Conservation (phyloP, 169 alveolate species). For the Plasmodium blacklocki region DNA sequence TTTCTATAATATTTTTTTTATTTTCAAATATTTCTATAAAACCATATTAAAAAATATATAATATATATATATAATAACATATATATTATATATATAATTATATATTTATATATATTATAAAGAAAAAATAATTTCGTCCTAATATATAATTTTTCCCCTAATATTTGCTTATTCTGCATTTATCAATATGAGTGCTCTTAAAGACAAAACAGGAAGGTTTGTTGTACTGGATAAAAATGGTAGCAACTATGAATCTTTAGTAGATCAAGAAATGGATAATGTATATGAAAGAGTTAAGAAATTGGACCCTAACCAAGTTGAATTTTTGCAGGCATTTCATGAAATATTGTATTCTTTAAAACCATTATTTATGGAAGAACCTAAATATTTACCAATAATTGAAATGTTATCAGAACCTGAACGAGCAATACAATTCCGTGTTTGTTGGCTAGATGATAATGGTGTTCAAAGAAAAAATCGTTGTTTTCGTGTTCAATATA, state of each 20-base stretch:
- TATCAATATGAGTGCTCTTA: slow-evolving; percentile 9
- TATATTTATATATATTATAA: not conserved
- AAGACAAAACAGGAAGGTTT: slow-evolving; percentile 57
- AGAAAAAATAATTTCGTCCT: not conserved
- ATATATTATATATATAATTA: too few relatives aligned
- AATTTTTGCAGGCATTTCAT: slow-evolving; percentile 83
- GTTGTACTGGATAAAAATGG: slow-evolving; percentile 28
- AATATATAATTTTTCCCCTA: not conserved
- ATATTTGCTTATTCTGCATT: not conserved
- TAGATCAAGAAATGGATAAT: slow-evolving; percentile 61
- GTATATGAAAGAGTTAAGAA: slow-evolving; percentile 65
- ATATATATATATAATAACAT: too few relatives aligned
- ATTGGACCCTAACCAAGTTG: slow-evolving; percentile 75
- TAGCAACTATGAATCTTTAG: slow-evolving; percentile 33
- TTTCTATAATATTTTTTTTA: too few relatives aligned
- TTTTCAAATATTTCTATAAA: too few relatives aligned
- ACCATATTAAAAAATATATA: too few relatives aligned
- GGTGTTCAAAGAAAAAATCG: slow-evolving; percentile 85
- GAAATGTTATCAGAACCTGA: slow-evolving; percentile 87
- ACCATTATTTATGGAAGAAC: slow-evolving; percentile 81
- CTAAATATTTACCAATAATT: slow-evolving; percentile 81
- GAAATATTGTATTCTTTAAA: slow-evolving; percentile 77
- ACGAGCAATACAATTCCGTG: slow-evolving; percentile 83
- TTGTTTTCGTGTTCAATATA: slow-evolving; percentile 90
- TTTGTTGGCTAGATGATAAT: slow-evolving; percentile 87